A percentile compares a stretch with the other conserved stretches of the same genome.
phyloP scores from a whole-genome alignment of 192 early-diverging fungal genomes.

The Geranomyces variabilis region DNA sequence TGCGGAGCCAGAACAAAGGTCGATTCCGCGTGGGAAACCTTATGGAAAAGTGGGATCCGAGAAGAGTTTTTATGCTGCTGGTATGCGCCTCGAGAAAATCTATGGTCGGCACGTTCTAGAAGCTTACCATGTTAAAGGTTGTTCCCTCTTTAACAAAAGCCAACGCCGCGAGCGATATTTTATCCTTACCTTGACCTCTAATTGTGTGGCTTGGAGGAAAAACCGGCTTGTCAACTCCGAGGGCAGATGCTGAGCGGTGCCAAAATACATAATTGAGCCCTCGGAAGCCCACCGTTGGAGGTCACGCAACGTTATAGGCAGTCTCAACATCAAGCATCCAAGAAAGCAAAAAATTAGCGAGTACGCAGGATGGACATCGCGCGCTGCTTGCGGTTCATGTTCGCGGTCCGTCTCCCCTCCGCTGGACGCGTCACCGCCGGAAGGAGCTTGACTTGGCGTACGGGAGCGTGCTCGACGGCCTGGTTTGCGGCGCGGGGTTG shows the following conservation, averaged over 20 bases:
- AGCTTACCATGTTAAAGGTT: no score
- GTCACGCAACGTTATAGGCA: constrained; percentile 22
- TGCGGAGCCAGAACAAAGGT: constrained; percentile 15
- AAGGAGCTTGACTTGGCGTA: background rate
- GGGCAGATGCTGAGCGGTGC: constrained; percentile 4
- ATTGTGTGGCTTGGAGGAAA: no score
- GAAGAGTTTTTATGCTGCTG: background rate
- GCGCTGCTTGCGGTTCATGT: background rate
- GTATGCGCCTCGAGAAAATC: background rate
- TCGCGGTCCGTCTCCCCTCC: background rate
- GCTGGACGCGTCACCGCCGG: background rate
- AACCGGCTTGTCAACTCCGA: constrained; percentile 16
- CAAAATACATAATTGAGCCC: constrained; percentile 20
- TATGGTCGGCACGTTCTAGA: background rate
- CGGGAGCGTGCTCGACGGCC: constrained; percentile 1
- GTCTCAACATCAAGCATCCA: constrained; percentile 22
- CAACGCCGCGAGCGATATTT: no score
- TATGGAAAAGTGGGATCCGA: background rate
- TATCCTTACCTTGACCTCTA: no score
- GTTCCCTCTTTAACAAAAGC: no score
- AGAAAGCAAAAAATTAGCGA: constrained; percentile 26
- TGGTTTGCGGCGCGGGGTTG: background rate
- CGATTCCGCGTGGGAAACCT: constrained; percentile 3
- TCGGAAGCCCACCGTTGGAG: constrained; percentile 15
- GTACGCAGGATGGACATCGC: constrained; percentile 18